phyloP scores from a whole-genome alignment of 768 basidiomycete genomes.

The Inosperma sp. region DNA sequence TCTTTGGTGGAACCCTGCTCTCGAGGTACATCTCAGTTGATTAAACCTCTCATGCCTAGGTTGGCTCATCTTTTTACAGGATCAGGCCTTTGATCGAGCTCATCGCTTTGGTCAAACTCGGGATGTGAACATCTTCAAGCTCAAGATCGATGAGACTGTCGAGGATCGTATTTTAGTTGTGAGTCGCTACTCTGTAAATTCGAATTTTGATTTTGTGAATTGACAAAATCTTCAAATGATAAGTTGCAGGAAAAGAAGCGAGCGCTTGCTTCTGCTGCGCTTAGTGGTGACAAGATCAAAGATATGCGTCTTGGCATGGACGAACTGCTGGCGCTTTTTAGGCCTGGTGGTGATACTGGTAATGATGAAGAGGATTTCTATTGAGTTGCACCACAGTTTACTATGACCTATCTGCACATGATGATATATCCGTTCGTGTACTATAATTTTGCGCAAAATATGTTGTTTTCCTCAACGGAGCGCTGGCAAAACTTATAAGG shows the following conservation, averaged over 20 bases:
- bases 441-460: not conserved
- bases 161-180: conserved; percentile 82
- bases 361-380: conserved; percentile 51
- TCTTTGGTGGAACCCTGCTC: conserved; percentile 92
- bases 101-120: conserved; percentile 88
- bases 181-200: conserved; percentile 11
- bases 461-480: not conserved
- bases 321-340: conserved; percentile 80
- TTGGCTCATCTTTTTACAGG: conserved; percentile 35
- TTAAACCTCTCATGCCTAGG: not conserved
- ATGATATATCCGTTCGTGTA: conserved; percentile 9
- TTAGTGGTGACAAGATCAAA: conserved; percentile 87
- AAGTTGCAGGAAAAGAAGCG: conserved; percentile 93
- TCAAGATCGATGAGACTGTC: conserved; percentile 82
- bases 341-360: conserved; percentile 48
- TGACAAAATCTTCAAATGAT: not conserved
- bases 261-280: conserved; percentile 72
- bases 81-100: conserved; percentile 91
- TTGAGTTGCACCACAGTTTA: conserved; percentile 4
- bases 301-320: conserved; percentile 78
- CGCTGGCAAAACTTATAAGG: too few species aligned
- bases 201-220: not conserved
- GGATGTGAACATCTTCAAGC: conserved; percentile 83
- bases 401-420: not conserved
- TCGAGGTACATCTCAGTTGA: conserved; percentile 51